These are phyloP conservation scores for Trichoderma breve DNA, from an alignment of 2,329 filamentous ascomycete genomes.

Conservation along the genomic window DNA sequence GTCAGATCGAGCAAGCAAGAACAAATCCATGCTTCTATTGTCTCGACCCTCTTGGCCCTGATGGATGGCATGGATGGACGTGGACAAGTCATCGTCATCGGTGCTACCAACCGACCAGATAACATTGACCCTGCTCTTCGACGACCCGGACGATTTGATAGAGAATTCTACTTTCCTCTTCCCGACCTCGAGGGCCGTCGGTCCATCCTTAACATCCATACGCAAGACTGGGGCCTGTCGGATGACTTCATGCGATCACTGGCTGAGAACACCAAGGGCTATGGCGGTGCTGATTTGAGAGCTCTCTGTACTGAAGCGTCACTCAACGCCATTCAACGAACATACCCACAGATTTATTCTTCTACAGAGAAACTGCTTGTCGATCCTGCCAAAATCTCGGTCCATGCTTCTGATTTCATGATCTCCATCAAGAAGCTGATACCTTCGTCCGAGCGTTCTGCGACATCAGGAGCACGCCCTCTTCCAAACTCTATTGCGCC, in stretches of 20 bases:
- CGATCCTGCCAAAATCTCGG: constrained; percentile 76
- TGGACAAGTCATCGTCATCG: constrained; percentile 96
- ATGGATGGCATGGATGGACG: constrained; percentile 99
- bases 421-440: constrained; percentile 94
- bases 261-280: constrained; percentile 88
- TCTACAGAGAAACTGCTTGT: constrained; percentile 88
- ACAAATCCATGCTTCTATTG: constrained; percentile 97
- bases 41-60: constrained; percentile 85
- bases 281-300: constrained; percentile 90
- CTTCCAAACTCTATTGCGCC: constrained; percentile 79
- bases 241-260: constrained; percentile 78
- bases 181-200: constrained; percentile 77
- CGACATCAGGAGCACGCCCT: constrained; percentile 78
- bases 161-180: constrained; percentile 96
- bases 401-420: constrained; percentile 95
- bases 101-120: constrained; percentile 95
- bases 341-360: constrained; percentile 93
- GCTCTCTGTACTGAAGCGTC: constrained; percentile 95
- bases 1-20: constrained; percentile 98
- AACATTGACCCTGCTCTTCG: constrained; percentile 95
- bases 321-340: constrained; percentile 90
- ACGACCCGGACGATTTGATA: constrained; percentile 89
- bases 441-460: constrained; percentile 88
- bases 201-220: constrained; percentile 92
- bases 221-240: constrained; percentile 84